A percentile compares a stretch with the other conserved stretches of the same genome.
These are phyloP conservation scores for Candida fluviatilis DNA, from an alignment of 805 yeast species.

Conservation along the genomic window DNA sequence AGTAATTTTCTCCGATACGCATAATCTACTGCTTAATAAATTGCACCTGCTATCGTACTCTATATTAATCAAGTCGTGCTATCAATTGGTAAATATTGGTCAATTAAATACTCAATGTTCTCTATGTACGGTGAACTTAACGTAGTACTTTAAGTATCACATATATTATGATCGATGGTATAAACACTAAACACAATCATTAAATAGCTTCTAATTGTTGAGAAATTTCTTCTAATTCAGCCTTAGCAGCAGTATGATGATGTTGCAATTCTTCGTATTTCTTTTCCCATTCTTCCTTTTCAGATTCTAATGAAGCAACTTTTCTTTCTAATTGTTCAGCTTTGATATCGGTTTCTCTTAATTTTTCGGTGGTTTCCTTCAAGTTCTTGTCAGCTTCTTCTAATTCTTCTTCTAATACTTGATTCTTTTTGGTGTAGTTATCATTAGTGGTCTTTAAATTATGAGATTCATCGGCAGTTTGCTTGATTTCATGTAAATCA, in stretches of 20 bases:
- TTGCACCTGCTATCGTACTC: too few species aligned
- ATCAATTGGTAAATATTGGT: too few species aligned
- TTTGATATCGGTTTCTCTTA: slow-evolving; percentile 93
- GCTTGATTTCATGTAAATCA: slow-evolving; percentile 71
- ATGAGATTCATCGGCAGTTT: slow-evolving; percentile 86
- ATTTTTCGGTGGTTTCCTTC: slow-evolving; percentile 89
- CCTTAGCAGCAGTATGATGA: slow-evolving; percentile 79
- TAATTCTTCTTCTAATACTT: slow-evolving; percentile 83
- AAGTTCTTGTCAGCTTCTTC: slow-evolving; percentile 87
- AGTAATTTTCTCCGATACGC: too few species aligned
- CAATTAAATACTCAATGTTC: too few species aligned
- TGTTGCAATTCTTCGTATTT: slow-evolving; percentile 83
- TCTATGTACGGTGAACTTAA: too few species aligned
- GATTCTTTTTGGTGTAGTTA: slow-evolving; percentile 83
- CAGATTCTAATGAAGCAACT: slow-evolving; percentile 86
- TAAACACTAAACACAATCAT: background rate
- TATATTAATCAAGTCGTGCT: too few species aligned
- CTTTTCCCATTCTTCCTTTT: slow-evolving; percentile 86
- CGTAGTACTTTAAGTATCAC: too few species aligned
- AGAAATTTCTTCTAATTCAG: slow-evolving; percentile 94
- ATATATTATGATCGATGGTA: background rate
- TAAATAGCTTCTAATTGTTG: slow-evolving; percentile 84
- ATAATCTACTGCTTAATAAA: too few species aligned
- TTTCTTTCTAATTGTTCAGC: slow-evolving; percentile 95
- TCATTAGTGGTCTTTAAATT: slow-evolving; percentile 87